phyloP scores from a whole-genome alignment of 31 red algal species.

The Bonnemaisonia californica region DNA sequence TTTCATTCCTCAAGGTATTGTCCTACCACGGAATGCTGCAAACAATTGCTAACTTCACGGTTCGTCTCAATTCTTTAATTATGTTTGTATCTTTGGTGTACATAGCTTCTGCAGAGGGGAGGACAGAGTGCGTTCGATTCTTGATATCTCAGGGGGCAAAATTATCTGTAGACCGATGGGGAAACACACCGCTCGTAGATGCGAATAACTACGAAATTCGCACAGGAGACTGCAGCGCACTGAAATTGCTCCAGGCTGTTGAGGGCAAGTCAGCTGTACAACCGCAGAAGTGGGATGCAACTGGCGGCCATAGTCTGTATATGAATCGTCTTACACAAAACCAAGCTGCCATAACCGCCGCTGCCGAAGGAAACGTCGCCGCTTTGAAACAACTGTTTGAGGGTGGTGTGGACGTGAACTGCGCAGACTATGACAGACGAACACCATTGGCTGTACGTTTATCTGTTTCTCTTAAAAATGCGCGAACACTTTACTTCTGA shows the following conservation, averaged over 20 bases:
- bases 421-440: conserved; percentile 63
- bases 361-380: conserved; percentile 47
- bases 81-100: background rate
- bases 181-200: conserved; percentile 63
- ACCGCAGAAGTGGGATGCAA: background rate
- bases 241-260: conserved; percentile 35
- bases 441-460: conserved; percentile 71
- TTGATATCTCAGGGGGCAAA: conserved; percentile 65
- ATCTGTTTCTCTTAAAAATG: background rate
- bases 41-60: background rate
- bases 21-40: background rate
- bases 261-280: conserved; percentile 19
- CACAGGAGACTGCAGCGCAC: conserved; percentile 59
- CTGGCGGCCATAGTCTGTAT: too few species aligned
- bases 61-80: background rate
- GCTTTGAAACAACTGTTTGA: conserved; percentile 27
- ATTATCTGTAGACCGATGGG: conserved; percentile 59
- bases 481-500: too few species aligned
- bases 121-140: conserved; percentile 38
- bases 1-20: background rate
- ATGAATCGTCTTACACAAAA: too few species aligned
- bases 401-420: conserved; percentile 55
- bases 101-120: conserved; percentile 73
- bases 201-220: conserved; percentile 58
- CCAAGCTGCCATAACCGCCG: conserved; percentile 41